Evolutionary conservation across 139 green algal genomes (phyloP), one percentile per base, ranked within the genome.

Genomic region (Chlamydomonas incerta): DNA sequence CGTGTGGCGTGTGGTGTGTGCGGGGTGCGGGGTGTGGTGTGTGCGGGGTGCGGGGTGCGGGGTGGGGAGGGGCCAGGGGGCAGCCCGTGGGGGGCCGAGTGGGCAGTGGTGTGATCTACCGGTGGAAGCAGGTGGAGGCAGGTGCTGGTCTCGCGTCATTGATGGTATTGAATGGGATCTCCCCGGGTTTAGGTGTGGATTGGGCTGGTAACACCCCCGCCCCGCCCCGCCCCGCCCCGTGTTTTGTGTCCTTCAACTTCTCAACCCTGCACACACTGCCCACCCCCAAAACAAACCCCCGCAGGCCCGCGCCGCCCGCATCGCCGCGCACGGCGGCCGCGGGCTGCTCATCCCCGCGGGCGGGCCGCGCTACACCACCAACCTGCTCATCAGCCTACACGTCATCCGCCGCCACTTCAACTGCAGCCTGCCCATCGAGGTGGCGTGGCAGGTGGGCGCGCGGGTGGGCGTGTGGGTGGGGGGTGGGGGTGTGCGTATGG

Each of bases 261-360:
- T n/a, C n/a, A n/a, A n/a, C n/a, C n/a, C n/a, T n/a, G n/a, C n/a
- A n/a, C n/a, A n/a, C n/a, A n/a, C n/a, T n/a, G n/a, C n/a, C n/a
- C n/a, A n/a, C n/a, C n/a, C n/a, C n/a, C n/a, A n/a, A n/a, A n/a
- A n/a, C n/a, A n/a, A 21, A 13, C 73, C 69, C 8, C 52, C 23
- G 1, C 57, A 82, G 68, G 58, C 58, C 15, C 85, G 85, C 60
- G 69, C 71, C 46, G 63, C 72, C 47, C 23, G 70, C n/a, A 85
- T 88, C 47, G 46, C 62, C 35, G 15, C 55, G 10, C 17, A 70
- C 35, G 63, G 57, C 60, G 10, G 14, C 18, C 81, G 72, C 33
- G 90, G 90, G 55, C 92, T 93, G 50, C 81, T 93, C 50, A 90
- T 93, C 68, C 82, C 72, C 37, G 90, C 88, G 0, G 90, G 90